Conservation (phyloP, 768 basidiomycete genomes). For the Suillus cothurnatus region DNA sequence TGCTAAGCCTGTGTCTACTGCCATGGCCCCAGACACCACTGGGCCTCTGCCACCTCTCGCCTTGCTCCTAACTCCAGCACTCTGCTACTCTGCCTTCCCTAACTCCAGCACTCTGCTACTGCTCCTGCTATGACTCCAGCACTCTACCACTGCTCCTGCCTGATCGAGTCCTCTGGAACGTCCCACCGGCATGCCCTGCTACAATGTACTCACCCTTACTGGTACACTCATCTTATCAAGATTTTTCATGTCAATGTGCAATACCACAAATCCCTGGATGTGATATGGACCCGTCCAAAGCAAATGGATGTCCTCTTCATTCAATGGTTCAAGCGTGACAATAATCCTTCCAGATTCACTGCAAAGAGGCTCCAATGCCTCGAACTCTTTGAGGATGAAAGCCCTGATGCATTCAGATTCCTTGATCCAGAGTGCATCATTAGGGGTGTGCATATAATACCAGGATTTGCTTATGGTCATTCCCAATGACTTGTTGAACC, state of each 20-base stretch:
- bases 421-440: constrained; percentile 45
- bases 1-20: too few species aligned
- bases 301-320: constrained; percentile 46
- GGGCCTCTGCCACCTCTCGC: too few species aligned
- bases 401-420: constrained; percentile 43
- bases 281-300: constrained; percentile 5
- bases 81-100: too few species aligned
- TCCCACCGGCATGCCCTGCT: too few species aligned
- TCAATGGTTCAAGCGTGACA: constrained; percentile 37
- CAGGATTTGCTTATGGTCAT: constrained; percentile 33
- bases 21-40: too few species aligned
- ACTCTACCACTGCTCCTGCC: too few species aligned
- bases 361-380: constrained; percentile 36
- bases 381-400: constrained; percentile 36
- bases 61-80: too few species aligned
- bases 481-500: constrained; percentile 14
- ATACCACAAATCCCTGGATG: neutral
- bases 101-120: too few species aligned
- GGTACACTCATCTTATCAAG: constrained; percentile 39
- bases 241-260: constrained; percentile 27
- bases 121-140: too few species aligned
- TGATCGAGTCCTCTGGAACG: too few species aligned
- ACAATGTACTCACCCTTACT: constrained; percentile 39
- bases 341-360: constrained; percentile 27
- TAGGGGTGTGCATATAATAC: constrained; percentile 44